phyloP scores from a whole-genome alignment of 768 basidiomycete genomes.

The Termitomyces heimii region DNA sequence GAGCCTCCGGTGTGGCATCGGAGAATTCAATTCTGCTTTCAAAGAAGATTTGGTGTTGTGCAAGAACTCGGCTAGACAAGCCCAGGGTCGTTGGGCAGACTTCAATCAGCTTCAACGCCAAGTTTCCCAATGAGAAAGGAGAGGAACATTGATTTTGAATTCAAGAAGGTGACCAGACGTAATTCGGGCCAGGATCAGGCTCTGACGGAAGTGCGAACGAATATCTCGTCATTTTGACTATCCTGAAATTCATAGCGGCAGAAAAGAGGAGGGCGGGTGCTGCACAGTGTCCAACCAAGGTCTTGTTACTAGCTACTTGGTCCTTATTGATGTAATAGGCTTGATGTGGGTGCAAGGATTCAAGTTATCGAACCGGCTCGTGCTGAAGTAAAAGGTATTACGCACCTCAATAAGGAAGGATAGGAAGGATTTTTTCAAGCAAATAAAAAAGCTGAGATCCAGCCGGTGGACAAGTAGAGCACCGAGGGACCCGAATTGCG shows the following conservation, averaged over 20 bases:
- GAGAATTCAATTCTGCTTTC: neutral
- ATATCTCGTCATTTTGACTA: conserved; percentile 1
- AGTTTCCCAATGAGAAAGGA: neutral
- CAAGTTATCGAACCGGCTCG: neutral
- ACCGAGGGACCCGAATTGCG: neutral
- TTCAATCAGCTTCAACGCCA: neutral
- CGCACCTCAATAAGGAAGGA: neutral
- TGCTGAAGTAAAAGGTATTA: neutral
- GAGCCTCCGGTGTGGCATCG: neutral
- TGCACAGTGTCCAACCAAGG: neutral
- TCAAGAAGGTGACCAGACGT: neutral
- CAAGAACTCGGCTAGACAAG: neutral
- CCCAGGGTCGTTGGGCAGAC: neutral
- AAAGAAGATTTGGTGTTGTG: neutral
- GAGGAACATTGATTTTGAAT: neutral
- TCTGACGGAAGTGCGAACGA: neutral
- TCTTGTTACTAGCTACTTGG: neutral
- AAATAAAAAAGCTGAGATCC: neutral
- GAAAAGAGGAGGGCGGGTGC: neutral
- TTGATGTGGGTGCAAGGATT: neutral
- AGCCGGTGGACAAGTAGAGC: neutral
- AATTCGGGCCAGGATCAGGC: neutral
- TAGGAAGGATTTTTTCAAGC: neutral
- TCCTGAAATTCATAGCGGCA: conserved; percentile 2
- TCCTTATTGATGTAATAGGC: neutral